Evolutionary conservation across 2,329 filamentous ascomycete genomes (phyloP).

Genomic region (Fusarium transvaalense): DNA sequence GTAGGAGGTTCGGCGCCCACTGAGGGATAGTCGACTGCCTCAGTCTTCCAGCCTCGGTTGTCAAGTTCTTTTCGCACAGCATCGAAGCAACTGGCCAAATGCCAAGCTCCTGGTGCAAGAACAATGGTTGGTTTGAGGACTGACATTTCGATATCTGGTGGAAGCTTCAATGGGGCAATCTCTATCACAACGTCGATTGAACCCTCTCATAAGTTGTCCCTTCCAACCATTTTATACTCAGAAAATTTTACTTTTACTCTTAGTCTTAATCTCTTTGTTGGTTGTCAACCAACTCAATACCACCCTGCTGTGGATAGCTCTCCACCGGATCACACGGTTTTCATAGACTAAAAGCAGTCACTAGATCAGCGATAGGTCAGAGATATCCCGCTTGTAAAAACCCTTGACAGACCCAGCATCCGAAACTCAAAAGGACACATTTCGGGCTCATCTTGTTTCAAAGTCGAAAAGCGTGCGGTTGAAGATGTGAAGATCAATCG

Average conservation of each 20-base stretch:
- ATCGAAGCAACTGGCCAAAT: constrained; percentile 50
- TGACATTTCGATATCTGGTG: not conserved
- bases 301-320: not conserved
- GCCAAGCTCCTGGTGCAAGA: constrained; percentile 57
- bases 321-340: not conserved
- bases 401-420: not conserved
- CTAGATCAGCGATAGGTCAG: not conserved
- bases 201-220: rapidly evolving
- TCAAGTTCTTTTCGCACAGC: constrained; percentile 49
- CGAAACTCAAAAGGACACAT: not conserved
- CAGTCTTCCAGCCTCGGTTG: constrained; percentile 50
- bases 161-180: too few relatives aligned
- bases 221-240: not conserved
- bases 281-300: not conserved
- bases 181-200: not conserved
- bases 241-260: not conserved
- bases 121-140: constrained; percentile 47
- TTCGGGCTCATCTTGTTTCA: not conserved
- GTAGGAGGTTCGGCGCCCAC: constrained; percentile 50
- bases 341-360: not conserved
- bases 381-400: too few relatives aligned
- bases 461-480: not conserved
- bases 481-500: not conserved
- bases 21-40: constrained; percentile 50
- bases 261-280: not conserved